Evolutionary conservation across 805 yeast species (phyloP).

Genomic region (Teunomyces pallodes): DNA sequence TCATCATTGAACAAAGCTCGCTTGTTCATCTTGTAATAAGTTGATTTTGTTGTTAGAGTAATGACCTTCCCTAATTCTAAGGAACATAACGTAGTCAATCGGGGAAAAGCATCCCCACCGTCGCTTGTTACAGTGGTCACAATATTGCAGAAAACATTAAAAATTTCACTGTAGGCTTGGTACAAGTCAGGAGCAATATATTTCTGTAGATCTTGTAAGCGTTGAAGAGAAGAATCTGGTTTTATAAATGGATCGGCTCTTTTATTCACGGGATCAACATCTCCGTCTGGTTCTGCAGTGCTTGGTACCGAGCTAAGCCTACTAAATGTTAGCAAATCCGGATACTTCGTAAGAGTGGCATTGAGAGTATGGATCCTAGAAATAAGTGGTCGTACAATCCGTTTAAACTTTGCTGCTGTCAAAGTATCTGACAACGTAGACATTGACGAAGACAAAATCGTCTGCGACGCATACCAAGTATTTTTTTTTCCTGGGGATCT

Average conservation of each 20-base stretch:
- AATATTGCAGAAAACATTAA: constrained; percentile 26
- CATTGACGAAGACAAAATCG: background rate
- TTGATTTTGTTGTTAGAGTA: constrained; percentile 31
- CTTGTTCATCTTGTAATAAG: constrained; percentile 32
- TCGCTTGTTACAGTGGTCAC: constrained; percentile 13
- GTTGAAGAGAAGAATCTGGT: constrained; percentile 17
- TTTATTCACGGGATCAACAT: too few relatives aligned
- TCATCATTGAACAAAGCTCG: constrained; percentile 22
- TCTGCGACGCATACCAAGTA: background rate
- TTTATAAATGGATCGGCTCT: constrained; percentile 1
- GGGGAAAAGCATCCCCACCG: constrained; percentile 1
- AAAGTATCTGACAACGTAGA: background rate
- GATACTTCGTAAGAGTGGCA: constrained; percentile 25
- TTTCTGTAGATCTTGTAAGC: constrained; percentile 25
- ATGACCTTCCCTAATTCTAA: constrained; percentile 32
- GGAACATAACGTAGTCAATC: constrained; percentile 24
- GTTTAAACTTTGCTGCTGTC: constrained; percentile 25
- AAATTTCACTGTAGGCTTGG: constrained; percentile 29
- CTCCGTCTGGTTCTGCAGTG: background rate
- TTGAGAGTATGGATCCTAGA: constrained; percentile 35
- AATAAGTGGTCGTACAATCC: constrained; percentile 35
- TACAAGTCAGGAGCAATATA: constrained; percentile 26
- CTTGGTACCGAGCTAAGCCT: constrained; percentile 5
- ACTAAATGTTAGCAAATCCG: constrained; percentile 16
- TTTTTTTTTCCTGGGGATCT: background rate